phyloP scores from a whole-genome alignment of 2,329 filamentous ascomycete species.

The Diaporthe citriasiana region DNA sequence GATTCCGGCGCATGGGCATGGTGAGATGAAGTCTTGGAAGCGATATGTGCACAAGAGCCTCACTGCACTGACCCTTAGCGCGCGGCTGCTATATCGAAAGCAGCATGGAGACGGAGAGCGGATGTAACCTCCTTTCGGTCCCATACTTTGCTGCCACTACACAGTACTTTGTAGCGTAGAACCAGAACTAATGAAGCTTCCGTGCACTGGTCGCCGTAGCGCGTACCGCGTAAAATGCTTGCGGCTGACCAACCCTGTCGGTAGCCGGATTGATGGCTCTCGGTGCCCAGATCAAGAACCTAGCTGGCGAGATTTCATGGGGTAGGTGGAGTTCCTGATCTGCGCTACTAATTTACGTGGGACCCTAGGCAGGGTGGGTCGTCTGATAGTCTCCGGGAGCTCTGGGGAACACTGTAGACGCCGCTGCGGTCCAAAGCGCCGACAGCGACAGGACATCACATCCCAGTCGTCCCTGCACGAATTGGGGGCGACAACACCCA shows the following conservation, averaged over 20 bases:
- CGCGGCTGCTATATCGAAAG: background rate
- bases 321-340: conserved; percentile 24
- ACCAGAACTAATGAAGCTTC: background rate
- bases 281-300: background rate
- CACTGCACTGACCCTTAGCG: background rate
- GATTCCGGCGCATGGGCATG: background rate
- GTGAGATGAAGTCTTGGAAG: too few species aligned
- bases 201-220: background rate
- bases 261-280: background rate
- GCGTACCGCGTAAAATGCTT: background rate
- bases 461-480: background rate
- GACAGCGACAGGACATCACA: too few species aligned
- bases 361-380: conserved; percentile 16
- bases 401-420: conserved; percentile 4
- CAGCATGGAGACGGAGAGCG: background rate
- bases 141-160: background rate
- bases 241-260: background rate
- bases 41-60: conserved; percentile 1
- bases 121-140: conserved; percentile 1
- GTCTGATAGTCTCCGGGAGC: conserved; percentile 24
- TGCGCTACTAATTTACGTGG: conserved; percentile 24
- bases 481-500: conserved; percentile 3
- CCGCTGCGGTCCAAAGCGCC: background rate
- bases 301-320: conserved; percentile 26
- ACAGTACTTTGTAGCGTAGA: background rate